phyloP scores from a whole-genome alignment of 1,284 basidiomycete species.

The Sanghuangporus baumii region DNA sequence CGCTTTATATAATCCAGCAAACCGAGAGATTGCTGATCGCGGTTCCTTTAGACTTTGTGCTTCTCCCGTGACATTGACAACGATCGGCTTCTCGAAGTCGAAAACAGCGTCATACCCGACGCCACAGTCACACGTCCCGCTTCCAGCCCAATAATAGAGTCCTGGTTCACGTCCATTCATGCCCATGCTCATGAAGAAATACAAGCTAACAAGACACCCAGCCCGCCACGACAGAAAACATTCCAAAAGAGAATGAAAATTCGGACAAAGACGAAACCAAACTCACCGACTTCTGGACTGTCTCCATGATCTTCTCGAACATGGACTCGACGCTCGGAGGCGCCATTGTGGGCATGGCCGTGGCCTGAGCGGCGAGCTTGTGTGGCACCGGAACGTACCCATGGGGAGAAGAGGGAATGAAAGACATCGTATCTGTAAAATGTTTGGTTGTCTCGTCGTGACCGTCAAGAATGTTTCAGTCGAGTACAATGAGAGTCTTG shows the following conservation, averaged over 20 bases:
- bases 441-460: no score
- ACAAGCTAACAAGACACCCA: neutral
- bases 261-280: neutral
- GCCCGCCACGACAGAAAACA: neutral
- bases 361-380: neutral
- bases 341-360: neutral
- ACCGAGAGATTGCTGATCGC: no score
- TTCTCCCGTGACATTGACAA: no score
- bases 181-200: neutral
- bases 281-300: constrained; percentile 67
- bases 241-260: neutral
- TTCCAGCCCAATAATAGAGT: neutral
- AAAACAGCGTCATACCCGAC: neutral
- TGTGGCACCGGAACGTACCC: neutral
- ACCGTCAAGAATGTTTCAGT: neutral
- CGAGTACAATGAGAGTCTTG: neutral
- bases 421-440: neutral
- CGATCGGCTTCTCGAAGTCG: neutral
- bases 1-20: no score
- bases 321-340: constrained; percentile 49
- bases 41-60: no score
- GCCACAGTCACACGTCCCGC: neutral
- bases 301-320: constrained; percentile 69
- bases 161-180: neutral
- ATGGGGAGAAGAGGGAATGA: neutral